A percentile compares a stretch with the other conserved stretches of the same genome.
Conservation (phyloP, 306 rosid species). For the Chamaecrista fasciculata region DNA sequence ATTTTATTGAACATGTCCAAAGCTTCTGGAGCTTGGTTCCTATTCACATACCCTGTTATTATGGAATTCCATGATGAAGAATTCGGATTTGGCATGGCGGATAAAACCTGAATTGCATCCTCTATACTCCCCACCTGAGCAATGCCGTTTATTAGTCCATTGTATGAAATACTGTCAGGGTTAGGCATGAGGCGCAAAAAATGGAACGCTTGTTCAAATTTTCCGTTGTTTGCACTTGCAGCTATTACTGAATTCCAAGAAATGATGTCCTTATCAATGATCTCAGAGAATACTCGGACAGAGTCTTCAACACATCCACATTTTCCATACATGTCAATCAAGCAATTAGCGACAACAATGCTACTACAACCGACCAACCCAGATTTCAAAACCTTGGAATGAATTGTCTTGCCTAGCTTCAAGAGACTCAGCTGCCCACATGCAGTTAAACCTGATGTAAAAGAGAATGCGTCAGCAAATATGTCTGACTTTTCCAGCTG, state of each 20-base stretch:
- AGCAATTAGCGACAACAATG: constrained; percentile 57
- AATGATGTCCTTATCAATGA: constrained; percentile 44
- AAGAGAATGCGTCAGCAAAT: constrained; percentile 48
- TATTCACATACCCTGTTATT: constrained; percentile 65
- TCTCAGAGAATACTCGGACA: constrained; percentile 32
- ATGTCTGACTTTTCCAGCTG: constrained; percentile 41
- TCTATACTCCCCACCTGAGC: constrained; percentile 54
- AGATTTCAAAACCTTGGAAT: constrained; percentile 46
- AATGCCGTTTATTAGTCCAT: constrained; percentile 62
- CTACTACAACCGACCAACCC: constrained; percentile 37
- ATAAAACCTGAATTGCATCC: constrained; percentile 52
- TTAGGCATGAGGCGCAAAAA: constrained; percentile 51
- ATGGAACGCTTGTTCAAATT: constrained; percentile 43
- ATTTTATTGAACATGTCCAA: constrained; percentile 51
- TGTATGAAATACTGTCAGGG: constrained; percentile 59
- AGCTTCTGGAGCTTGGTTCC: constrained; percentile 51
- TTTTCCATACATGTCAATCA: constrained; percentile 81
- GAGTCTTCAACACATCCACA: constrained; percentile 49
- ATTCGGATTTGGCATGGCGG: constrained; percentile 53
- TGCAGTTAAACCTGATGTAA: constrained; percentile 56
- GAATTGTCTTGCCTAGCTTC: constrained; percentile 53
- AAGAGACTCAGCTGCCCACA: constrained; percentile 47
- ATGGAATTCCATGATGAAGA: constrained; percentile 76
- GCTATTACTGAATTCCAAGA: constrained; percentile 77
- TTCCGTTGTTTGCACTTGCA: constrained; percentile 53